Evolutionary conservation across 2,329 filamentous ascomycete genomes (phyloP).

Genomic region (Rutstroemia sp.): DNA sequence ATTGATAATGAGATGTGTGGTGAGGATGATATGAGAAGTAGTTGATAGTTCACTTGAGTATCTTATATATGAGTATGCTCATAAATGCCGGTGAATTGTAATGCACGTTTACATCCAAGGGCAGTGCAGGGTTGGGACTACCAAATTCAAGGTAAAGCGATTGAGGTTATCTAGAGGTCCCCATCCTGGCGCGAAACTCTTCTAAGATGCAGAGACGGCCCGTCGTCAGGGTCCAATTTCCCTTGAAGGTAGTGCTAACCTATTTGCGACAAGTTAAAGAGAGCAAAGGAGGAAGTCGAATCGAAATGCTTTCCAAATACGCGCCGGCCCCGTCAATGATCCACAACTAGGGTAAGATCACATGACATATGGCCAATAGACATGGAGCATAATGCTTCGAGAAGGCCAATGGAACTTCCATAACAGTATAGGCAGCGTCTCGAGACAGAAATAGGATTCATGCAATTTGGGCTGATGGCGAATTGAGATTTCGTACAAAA

Average conservation of each 20-base stretch:
- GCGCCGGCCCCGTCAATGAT: neutral
- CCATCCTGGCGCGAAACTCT: slow-evolving; percentile 6
- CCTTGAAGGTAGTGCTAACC: neutral
- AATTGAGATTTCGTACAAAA: neutral
- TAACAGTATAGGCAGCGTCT: neutral
- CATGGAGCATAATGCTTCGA: neutral
- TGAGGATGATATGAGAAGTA: neutral
- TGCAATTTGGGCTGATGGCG: too few species aligned
- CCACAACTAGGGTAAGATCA: neutral
- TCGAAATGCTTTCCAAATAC: neutral
- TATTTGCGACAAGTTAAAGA: neutral
- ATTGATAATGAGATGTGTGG: neutral
- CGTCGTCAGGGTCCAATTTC: neutral
- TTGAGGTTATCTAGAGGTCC: slow-evolving; percentile 6
- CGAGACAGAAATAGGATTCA: neutral
- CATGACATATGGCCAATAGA: neutral
- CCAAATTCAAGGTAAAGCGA: neutral
- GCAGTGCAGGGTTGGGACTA: neutral
- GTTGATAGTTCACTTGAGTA: neutral
- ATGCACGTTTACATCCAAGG: neutral
- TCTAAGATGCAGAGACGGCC: neutral
- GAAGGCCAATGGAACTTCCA: neutral
- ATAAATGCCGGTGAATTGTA: too few species aligned
- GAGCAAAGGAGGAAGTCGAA: neutral
- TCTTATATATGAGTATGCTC: too few species aligned